Percentiles rank a stretch among this genome's conserved stretches.
These are phyloP conservation scores for Ramularia endophylla DNA, from an alignment of 2,329 filamentous ascomycete genomes.

Conservation along the genomic window DNA sequence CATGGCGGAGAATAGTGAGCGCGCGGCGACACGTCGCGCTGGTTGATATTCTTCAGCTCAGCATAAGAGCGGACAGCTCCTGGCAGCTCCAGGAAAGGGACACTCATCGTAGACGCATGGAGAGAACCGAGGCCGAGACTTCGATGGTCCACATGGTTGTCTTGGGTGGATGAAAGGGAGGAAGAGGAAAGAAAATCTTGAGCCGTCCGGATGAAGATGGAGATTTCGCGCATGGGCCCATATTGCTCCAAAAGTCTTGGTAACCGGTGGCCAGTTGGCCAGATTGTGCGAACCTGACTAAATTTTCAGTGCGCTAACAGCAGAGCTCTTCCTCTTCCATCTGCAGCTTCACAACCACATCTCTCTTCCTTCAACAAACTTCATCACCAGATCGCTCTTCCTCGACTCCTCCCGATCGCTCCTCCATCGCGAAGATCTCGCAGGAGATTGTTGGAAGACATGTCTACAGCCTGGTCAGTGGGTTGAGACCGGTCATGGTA, in stretches of 20 bases:
- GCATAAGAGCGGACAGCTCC: conserved; percentile 16
- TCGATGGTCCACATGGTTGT: conserved; percentile 25
- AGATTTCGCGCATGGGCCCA: too few species aligned
- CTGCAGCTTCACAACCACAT: conserved; percentile 1
- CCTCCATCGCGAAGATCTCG: not conserved
- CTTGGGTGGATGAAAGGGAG: conserved; percentile 1
- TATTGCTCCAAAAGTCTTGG: conserved; percentile 4
- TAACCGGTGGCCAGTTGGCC: not conserved
- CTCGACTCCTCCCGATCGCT: not conserved
- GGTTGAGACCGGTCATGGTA: conserved; percentile 7
- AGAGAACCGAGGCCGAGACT: conserved; percentile 23
- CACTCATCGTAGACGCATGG: conserved; percentile 27
- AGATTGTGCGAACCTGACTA: not conserved
- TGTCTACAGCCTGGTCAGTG: conserved; percentile 4
- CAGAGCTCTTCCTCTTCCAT: conserved; percentile 2
- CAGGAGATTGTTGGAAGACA: conserved; percentile 1
- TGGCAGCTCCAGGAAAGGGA: conserved; percentile 21
- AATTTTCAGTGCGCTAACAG: not conserved
- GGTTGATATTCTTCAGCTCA: conserved; percentile 10
- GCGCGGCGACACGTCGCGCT: conserved; percentile 18
- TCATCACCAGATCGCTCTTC: too few species aligned
- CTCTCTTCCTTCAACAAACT: not conserved
- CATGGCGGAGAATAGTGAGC: conserved; percentile 89
- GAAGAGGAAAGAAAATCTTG: conserved; percentile 6
- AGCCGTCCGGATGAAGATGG: too few species aligned